Evolutionary conservation across 1,284 basidiomycete genomes (phyloP).

Genomic region (Sphagnurus paluster): DNA sequence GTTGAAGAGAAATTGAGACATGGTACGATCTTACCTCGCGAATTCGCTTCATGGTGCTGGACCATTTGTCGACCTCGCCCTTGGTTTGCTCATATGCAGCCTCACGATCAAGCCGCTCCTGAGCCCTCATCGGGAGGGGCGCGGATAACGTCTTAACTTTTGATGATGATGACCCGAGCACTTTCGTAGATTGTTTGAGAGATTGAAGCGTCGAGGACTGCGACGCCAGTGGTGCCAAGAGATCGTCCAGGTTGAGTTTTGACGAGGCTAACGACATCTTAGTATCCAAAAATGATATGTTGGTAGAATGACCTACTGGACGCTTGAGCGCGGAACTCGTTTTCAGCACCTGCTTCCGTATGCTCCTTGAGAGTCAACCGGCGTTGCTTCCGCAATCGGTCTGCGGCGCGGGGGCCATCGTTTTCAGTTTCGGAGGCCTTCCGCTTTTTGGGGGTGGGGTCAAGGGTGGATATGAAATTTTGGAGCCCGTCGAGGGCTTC

Average conservation of each 20-base stretch:
- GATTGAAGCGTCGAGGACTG: constrained; percentile 55
- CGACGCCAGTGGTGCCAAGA: constrained; percentile 66
- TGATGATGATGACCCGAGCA: constrained; percentile 43
- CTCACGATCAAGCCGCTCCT: constrained; percentile 89
- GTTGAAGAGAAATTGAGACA: not conserved
- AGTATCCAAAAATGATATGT: constrained; percentile 5
- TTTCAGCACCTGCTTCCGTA: constrained; percentile 75
- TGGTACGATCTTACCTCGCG: constrained; percentile 55
- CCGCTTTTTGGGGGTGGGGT: constrained; percentile 67
- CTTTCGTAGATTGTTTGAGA: constrained; percentile 71
- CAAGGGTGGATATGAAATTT: constrained; percentile 71
- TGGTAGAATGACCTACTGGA: constrained; percentile 39
- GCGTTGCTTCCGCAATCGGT: constrained; percentile 39
- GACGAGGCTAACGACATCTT: constrained; percentile 36
- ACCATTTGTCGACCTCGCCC: constrained; percentile 93
- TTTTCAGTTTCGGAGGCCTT: constrained; percentile 57
- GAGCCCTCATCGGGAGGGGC: constrained; percentile 83
- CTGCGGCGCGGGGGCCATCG: constrained; percentile 26
- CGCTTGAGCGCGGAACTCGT: constrained; percentile 62
- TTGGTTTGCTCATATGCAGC: constrained; percentile 95
- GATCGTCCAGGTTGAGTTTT: constrained; percentile 71
- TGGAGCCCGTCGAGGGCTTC: constrained; percentile 70
- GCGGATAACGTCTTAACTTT: constrained; percentile 70
- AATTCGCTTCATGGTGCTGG: constrained; percentile 85
- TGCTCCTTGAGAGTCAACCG: constrained; percentile 64